Base-by-base conservation (phyloP, 1,284 basidiomycete genomes). In the Ceratobasidium sp. region DNA sequence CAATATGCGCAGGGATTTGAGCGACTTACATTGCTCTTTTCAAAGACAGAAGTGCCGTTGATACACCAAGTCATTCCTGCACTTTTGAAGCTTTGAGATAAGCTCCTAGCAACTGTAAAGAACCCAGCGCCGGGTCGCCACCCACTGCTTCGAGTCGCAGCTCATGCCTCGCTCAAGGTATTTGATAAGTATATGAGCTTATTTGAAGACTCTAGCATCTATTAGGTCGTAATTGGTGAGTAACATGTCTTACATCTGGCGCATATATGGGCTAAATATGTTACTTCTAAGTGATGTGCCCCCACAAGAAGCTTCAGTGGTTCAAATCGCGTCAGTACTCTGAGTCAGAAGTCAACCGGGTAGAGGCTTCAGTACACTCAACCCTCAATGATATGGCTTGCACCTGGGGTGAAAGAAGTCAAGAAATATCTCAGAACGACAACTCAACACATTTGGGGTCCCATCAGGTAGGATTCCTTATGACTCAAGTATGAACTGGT, bases 151-250 rank as follows among this genome's bases (percentile, higher is more conserved):
- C 5, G 63, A 19, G 31, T 51, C 0, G 63, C 63, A 31, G 1
- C 47, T 19, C 27, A 47, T 2, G 47, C 63, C n/a, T 2, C 48
- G 14, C 9, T 51, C n/a, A 27, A 50, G 2, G 63, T 65, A 1
- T 31, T 65, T n/a, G 31, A 65, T 31, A 65, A 65, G 31, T 65
- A 65, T 65, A 65, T 65, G 63, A 45, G 47, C 44, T 22, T 65
- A 27, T 51, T 65, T 65, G 27, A 50, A 29, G 29, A n/a, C 9
- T 66, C 48, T n/a, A 47, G 63, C n/a, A 36, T 66, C 22, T 66
- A 66, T 19, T 53, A 29, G 63, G 50, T 53, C n/a, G 63, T 48
- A 3, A 14, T 66, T 1, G 63, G 63, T 53, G 51, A 36, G 63
- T 66, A n/a, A n/a, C n/a, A n/a, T 22, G 14, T 33, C 24, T 14